Evolutionary conservation across 306 rosid species (phyloP).

Genomic region (Acmispon strigosus): DNA sequence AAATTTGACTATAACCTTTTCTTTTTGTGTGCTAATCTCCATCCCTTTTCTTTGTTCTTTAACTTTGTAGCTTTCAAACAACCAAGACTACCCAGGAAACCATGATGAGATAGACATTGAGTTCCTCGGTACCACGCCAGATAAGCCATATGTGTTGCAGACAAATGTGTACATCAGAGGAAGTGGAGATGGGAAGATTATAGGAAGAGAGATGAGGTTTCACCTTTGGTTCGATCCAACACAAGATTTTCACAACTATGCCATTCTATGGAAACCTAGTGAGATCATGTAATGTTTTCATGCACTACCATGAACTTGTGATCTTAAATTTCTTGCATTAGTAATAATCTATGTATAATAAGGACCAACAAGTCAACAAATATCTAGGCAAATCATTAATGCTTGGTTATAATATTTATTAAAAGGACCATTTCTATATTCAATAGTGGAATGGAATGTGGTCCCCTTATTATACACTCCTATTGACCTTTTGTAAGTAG

Average conservation of each 20-base stretch:
- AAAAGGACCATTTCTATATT: neutral
- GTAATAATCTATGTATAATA: neutral
- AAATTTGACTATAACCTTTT: neutral
- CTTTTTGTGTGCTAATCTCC: neutral
- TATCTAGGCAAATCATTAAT: neutral
- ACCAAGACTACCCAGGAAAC: conserved; percentile 64
- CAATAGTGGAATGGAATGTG: neutral
- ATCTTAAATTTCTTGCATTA: too few relatives aligned
- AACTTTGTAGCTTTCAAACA: conserved; percentile 75
- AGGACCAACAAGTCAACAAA: neutral
- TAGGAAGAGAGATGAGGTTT: conserved; percentile 78
- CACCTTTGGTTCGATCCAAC: conserved; percentile 97
- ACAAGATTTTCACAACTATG: conserved; percentile 71
- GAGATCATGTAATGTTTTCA: conserved; percentile 69
- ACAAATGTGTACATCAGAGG: conserved; percentile 86
- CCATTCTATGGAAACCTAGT: conserved; percentile 63
- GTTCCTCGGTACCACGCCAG: conserved; percentile 75
- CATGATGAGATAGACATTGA: conserved; percentile 93
- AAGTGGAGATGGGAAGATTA: conserved; percentile 66
- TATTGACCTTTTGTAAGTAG: neutral
- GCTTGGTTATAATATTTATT: conserved; percentile 2
- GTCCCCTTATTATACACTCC: neutral
- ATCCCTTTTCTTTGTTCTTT: neutral
- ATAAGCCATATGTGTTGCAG: conserved; percentile 78
- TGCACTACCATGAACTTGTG: neutral